These are phyloP conservation scores for Gentiana straminea DNA, from an alignment of 257 asterid genomes.

Conservation along the genomic window DNA sequence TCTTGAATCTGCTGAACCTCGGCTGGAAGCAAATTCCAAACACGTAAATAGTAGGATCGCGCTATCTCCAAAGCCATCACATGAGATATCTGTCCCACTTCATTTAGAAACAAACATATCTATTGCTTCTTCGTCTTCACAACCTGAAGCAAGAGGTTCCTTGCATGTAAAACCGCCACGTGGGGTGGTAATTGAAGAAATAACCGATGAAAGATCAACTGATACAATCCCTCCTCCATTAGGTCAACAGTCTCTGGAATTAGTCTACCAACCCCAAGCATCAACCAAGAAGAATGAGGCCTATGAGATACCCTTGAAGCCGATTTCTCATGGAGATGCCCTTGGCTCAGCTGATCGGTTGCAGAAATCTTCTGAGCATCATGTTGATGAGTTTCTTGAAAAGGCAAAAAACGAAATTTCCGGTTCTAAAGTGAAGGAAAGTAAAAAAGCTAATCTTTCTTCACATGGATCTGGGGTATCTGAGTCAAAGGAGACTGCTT, in stretches of 20 bases:
- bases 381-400: conserved; percentile 50
- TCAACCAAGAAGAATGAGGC: conserved; percentile 16
- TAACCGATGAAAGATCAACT: conserved; percentile 21
- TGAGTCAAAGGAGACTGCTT: conserved; percentile 25
- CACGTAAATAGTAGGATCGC: conserved; percentile 8
- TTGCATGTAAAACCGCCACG: conserved; percentile 16
- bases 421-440: conserved; percentile 39
- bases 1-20: conserved; percentile 20
- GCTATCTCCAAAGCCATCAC: conserved; percentile 22
- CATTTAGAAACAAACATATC: conserved; percentile 21
- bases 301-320: conserved; percentile 15
- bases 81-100: conserved; percentile 14
- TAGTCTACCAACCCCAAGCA: conserved; percentile 9
- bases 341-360: conserved; percentile 58
- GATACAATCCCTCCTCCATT: conserved; percentile 10
- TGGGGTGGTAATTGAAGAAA: conserved; percentile 20
- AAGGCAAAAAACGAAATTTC: conserved; percentile 42
- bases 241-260: conserved; percentile 13
- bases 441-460: conserved; percentile 13
- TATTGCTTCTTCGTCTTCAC: conserved; percentile 25
- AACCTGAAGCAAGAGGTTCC: conserved; percentile 17
- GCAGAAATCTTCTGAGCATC: conserved; percentile 47
- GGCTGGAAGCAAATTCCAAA: conserved; percentile 18
- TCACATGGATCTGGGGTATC: conserved; percentile 33
- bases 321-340: conserved; percentile 29